Evolutionary conservation across 2,329 filamentous ascomycete species (phyloP).

Genomic region (Colletotrichum cordylinicola): DNA sequence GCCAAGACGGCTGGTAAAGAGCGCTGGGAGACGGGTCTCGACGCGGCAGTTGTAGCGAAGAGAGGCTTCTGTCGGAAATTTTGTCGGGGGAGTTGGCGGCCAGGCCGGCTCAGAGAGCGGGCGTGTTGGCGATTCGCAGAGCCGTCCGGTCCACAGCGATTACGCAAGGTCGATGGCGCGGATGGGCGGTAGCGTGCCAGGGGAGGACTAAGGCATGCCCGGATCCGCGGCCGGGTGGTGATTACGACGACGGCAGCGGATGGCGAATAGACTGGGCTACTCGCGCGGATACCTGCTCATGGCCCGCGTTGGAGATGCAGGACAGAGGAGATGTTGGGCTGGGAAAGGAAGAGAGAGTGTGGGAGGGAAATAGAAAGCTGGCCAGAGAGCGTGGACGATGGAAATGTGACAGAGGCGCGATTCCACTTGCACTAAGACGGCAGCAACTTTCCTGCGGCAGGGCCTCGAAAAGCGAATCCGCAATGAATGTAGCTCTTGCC

Average conservation of each 20-base stretch:
- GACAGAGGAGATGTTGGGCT: background rate
- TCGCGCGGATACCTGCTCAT: background rate
- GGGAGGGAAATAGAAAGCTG: background rate
- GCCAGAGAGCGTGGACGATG: background rate
- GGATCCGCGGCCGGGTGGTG: background rate
- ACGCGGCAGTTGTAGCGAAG: background rate
- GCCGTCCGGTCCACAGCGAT: background rate
- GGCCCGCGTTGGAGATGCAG: background rate
- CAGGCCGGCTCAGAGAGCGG: background rate
- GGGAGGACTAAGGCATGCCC: background rate
- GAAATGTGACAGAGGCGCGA: background rate
- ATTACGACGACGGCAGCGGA: background rate
- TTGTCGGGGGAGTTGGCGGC: background rate
- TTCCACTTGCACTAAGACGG: background rate
- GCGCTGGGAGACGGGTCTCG: background rate
- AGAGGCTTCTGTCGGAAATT: background rate
- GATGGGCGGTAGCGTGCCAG: background rate
- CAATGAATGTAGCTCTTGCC: background rate
- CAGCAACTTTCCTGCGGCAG: background rate
- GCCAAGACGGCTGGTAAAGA: background rate
- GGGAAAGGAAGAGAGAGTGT: background rate
- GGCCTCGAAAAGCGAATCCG: background rate
- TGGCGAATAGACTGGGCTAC: background rate
- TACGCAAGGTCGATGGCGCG: slow-evolving; percentile 7
- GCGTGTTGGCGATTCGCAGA: slow-evolving; percentile 2